Evolutionary conservation across 345 rosid genomes (phyloP), one percentile per base, ranked within the genome.

Genomic region (Trapa incisa): DNA sequence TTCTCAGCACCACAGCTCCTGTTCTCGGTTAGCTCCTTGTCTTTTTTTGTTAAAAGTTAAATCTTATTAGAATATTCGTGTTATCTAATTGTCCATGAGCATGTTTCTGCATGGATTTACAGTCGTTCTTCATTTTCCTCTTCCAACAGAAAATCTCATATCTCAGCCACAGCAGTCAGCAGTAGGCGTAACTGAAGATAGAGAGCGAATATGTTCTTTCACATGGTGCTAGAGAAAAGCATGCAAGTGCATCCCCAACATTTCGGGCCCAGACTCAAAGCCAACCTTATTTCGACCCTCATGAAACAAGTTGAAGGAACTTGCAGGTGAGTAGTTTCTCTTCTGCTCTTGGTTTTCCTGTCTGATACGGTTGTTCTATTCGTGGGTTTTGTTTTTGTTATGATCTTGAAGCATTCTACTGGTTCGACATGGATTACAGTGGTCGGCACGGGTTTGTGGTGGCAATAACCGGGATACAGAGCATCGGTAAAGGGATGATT

Each of bases 301-400:
- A 85, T 87, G 94, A 90, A 88, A 74, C 96, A 93, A 75, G 98
- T 92, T 56, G 98, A 89, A 68, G 96, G 98, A 61, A 92, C 98
- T 78, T 88, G 91, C 96, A 87, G 91, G 95, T 89, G 2, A n/a
- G 7, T 50, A n/a, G 33, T 57, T 22, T 22, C 29, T 45, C 13
- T 13, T 11, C 6, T 45, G 43, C 11, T 45, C 29, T 45, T 45
- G 11, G 48, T 11, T 45, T 45, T 7, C 48, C 48, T 7, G 11
- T 45, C 48, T 2, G 13, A 45, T 45, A 45, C 11, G 48, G 48
- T 22, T 22, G 29, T 22, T 22, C 29, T 22, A 22, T 22, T 22
- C 29, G 29, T 22, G 29, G 29, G 0, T 22, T 22, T 22, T 22
- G 29, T 50, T 50, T 50, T 50, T 14, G 16, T 50, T 5, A 15